Conservation (phyloP, 1,284 basidiomycete genomes). For the Ustilago lituana region DNA sequence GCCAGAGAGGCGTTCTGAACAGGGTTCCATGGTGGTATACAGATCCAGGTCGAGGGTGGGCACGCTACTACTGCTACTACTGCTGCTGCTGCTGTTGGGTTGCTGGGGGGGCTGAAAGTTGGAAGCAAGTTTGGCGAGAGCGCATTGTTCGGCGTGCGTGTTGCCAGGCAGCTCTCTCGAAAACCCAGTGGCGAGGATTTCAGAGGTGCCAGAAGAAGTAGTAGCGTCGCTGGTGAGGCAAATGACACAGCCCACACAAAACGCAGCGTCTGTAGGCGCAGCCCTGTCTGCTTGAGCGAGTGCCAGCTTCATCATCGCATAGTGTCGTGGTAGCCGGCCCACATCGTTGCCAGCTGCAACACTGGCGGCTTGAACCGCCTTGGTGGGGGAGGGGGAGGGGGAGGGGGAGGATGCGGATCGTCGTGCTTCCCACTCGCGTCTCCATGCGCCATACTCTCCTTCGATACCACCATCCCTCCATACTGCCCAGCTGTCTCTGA, state of each 20-base stretch:
- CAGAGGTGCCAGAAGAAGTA: neutral
- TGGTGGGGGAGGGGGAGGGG: constrained; percentile 44
- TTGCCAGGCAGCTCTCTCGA: constrained; percentile 91
- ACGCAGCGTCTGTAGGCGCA: constrained; percentile 79
- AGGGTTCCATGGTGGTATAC: constrained; percentile 97
- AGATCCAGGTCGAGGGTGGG: constrained; percentile 73
- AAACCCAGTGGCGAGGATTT: constrained; percentile 80
- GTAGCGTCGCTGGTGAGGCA: constrained; percentile 68
- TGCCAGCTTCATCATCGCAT: constrained; percentile 74
- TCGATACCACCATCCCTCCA: constrained; percentile 79
- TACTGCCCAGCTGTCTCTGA: constrained; percentile 82
- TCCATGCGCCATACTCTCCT: constrained; percentile 76
- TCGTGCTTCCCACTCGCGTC: constrained; percentile 69
- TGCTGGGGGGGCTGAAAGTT: constrained; percentile 10
- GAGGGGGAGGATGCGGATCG: constrained; percentile 7
- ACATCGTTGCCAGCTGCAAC: constrained; percentile 12
- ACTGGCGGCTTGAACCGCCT: constrained; percentile 19
- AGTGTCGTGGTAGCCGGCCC: constrained; percentile 37
- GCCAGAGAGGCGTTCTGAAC: constrained; percentile 87
- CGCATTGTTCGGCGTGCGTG: constrained; percentile 97
- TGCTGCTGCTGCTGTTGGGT: neutral
- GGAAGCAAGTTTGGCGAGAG: constrained; percentile 77
- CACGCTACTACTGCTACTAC: too few relatives aligned
- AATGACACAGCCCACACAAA: constrained; percentile 92
- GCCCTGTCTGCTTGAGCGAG: constrained; percentile 80